A percentile compares a stretch with the other conserved stretches of the same genome.
Conservation (phyloP, 495 filamentous ascomycete species). For the Wilcoxina mikolae region DNA sequence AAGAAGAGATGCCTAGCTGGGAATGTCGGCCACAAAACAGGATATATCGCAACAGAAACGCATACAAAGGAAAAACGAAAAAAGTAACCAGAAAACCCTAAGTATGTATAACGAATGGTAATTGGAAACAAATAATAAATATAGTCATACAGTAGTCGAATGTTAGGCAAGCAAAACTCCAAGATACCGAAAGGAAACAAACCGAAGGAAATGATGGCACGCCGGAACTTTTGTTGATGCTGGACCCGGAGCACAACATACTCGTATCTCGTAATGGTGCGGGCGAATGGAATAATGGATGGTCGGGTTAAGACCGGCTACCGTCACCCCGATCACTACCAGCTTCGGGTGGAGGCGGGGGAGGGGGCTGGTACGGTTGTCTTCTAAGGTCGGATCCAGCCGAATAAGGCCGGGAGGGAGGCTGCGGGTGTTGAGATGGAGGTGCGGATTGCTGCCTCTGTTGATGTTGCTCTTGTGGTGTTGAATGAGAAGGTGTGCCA, state of each 20-base stretch:
- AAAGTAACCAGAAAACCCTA: constrained; percentile 12
- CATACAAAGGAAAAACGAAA: not conserved
- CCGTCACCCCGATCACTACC: constrained; percentile 16
- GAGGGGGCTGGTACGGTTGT: constrained; percentile 12
- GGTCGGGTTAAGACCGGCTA: not conserved
- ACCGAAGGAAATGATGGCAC: not conserved
- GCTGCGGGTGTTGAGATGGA: constrained; percentile 12
- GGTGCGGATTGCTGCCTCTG: constrained; percentile 26
- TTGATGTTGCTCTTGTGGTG: constrained; percentile 17
- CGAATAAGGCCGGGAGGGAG: constrained; percentile 26
- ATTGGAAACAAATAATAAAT: constrained; percentile 5
- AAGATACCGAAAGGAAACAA: constrained; percentile 4
- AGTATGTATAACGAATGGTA: constrained; percentile 26
- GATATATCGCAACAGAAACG: not conserved
- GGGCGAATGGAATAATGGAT: not conserved
- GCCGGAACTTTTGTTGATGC: not conserved
- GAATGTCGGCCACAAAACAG: too few relatives aligned
- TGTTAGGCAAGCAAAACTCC: constrained; percentile 25
- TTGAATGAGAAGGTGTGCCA: not conserved
- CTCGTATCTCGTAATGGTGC: not conserved
- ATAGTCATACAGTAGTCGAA: constrained; percentile 11
- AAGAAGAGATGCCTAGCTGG: too few relatives aligned
- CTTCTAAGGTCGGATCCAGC: constrained; percentile 23
- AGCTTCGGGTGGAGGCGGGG: constrained; percentile 20
- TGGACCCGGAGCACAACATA: not conserved